Evolutionary conservation across 202 grass and related monocot species (phyloP).

Genomic region (Alloteropsis angusta): DNA sequence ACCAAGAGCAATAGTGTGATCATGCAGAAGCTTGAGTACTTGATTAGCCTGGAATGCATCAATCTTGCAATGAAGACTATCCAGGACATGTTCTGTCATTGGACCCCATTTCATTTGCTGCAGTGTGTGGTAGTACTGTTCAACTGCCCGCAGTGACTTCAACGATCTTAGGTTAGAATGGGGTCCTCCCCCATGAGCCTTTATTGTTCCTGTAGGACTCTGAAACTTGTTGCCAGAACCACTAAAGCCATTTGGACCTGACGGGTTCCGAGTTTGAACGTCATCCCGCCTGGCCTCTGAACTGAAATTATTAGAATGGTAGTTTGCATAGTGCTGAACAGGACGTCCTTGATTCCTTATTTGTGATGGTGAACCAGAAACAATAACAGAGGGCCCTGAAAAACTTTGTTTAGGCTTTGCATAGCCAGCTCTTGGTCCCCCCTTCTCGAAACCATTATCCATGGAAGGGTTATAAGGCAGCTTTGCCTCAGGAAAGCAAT

Average conservation of each 20-base stretch:
- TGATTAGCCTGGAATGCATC: slow-evolving; percentile 88
- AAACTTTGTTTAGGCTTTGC: slow-evolving; percentile 38
- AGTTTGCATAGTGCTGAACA: slow-evolving; percentile 23
- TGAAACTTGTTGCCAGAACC: slow-evolving; percentile 44
- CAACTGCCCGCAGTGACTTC: slow-evolving; percentile 55
- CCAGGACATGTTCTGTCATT: slow-evolving; percentile 57
- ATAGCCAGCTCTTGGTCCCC: slow-evolving; percentile 32
- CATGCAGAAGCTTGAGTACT: slow-evolving; percentile 81
- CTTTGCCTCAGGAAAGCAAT: slow-evolving; percentile 35
- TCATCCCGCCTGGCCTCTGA: slow-evolving; percentile 40
- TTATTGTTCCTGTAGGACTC: slow-evolving; percentile 37
- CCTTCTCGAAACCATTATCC: slow-evolving; percentile 30
- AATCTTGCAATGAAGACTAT: slow-evolving; percentile 69
- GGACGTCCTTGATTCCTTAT: slow-evolving; percentile 38
- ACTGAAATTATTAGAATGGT: slow-evolving; percentile 35
- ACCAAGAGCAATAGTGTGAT: slow-evolving; percentile 62
- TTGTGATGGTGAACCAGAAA: slow-evolving; percentile 33
- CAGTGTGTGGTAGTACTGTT: slow-evolving; percentile 77
- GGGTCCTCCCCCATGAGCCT: slow-evolving; percentile 33
- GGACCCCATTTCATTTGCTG: slow-evolving; percentile 89
- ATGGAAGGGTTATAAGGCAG: slow-evolving; percentile 28
- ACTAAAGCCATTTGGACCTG: slow-evolving; percentile 21
- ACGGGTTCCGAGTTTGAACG: slow-evolving; percentile 28
- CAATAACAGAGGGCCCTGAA: slow-evolving; percentile 32
- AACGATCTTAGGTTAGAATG: slow-evolving; percentile 49